A percentile compares a stretch with the other conserved stretches of the same genome.
These are phyloP conservation scores for Rhamnella rubrinervis DNA, from an alignment of 331 rosid species.

Conservation along the genomic window DNA sequence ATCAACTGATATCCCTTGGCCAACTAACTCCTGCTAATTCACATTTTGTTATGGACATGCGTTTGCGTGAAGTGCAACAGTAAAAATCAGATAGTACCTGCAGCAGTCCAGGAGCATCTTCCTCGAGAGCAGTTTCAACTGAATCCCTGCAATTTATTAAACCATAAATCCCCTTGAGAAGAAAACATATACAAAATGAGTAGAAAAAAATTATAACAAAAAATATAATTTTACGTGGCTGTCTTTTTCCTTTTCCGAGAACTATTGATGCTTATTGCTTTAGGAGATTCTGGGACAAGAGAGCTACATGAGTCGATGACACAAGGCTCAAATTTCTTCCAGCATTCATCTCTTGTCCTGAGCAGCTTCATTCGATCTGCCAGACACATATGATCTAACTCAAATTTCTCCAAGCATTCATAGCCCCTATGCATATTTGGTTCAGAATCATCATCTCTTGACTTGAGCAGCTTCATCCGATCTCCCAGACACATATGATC, in stretches of 20 bases:
- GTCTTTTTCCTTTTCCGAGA: slow-evolving; percentile 70
- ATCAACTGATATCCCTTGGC: slow-evolving; percentile 66
- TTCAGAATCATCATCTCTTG: slow-evolving; percentile 35
- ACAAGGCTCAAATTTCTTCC: slow-evolving; percentile 36
- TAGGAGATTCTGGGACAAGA: slow-evolving; percentile 37
- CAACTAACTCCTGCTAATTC: slow-evolving; percentile 61
- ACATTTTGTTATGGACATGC: slow-evolving; percentile 29
- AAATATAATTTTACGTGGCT: slow-evolving; percentile 59
- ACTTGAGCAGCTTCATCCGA: slow-evolving; percentile 46
- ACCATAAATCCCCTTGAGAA: slow-evolving; percentile 11
- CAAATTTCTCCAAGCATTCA: slow-evolving; percentile 17
- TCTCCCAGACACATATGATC: slow-evolving; percentile 61
- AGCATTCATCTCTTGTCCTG: slow-evolving; percentile 35
- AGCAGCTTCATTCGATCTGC: slow-evolving; percentile 56
- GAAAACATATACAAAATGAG: neutral
- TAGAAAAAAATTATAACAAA: slow-evolving; percentile 2
- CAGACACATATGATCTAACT: slow-evolving; percentile 51
- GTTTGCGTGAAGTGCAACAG: slow-evolving; percentile 24
- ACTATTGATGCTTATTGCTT: slow-evolving; percentile 33
- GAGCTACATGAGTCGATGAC: slow-evolving; percentile 20
- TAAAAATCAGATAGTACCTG: slow-evolving; percentile 50
- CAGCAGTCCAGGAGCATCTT: slow-evolving; percentile 98
- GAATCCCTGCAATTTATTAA: slow-evolving; percentile 65
- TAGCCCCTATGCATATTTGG: slow-evolving; percentile 21
- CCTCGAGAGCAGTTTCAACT: slow-evolving; percentile 79